Conservation (phyloP, 2,329 filamentous ascomycete species). For the Arthrobotrys iridis region DNA sequence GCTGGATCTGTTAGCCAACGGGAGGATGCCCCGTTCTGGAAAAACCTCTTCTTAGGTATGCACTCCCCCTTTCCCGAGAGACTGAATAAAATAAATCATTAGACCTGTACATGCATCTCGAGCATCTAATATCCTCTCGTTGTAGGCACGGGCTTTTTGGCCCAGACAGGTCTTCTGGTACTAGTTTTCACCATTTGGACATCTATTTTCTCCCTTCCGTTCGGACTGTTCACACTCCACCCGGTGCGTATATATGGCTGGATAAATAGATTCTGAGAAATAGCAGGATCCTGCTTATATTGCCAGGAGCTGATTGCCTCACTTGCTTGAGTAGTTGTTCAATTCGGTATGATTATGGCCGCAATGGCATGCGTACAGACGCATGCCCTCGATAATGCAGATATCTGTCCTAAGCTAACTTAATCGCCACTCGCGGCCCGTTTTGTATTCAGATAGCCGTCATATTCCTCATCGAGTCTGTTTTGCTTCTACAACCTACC, state of each 20-base stretch:
- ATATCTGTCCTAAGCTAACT: neutral
- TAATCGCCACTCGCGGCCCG: constrained; percentile 62
- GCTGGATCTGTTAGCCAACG: constrained; percentile 78
- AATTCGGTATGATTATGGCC: constrained; percentile 2
- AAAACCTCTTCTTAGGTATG: constrained; percentile 35
- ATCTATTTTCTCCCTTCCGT: constrained; percentile 73
- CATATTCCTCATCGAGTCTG: constrained; percentile 79
- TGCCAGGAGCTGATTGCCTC: neutral
- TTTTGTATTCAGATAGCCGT: constrained; percentile 67
- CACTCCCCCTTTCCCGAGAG: neutral
- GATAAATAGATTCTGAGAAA: neutral
- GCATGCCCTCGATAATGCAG: constrained; percentile 58
- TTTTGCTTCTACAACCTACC: constrained; percentile 88
- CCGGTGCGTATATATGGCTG: constrained; percentile 72
- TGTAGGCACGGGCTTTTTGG: constrained; percentile 80
- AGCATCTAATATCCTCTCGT: neutral
- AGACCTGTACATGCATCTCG: neutral
- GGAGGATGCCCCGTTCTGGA: constrained; percentile 56
- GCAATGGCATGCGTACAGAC: constrained; percentile 61
- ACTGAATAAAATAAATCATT: neutral
- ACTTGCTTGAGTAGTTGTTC: neutral
- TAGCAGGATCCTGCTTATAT: too few relatives aligned
- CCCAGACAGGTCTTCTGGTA: constrained; percentile 80
- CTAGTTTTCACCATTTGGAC: constrained; percentile 81
- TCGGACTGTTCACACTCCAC: constrained; percentile 88